Conservation (phyloP, 768 basidiomycete genomes). For the Pisolithus orientalis region DNA sequence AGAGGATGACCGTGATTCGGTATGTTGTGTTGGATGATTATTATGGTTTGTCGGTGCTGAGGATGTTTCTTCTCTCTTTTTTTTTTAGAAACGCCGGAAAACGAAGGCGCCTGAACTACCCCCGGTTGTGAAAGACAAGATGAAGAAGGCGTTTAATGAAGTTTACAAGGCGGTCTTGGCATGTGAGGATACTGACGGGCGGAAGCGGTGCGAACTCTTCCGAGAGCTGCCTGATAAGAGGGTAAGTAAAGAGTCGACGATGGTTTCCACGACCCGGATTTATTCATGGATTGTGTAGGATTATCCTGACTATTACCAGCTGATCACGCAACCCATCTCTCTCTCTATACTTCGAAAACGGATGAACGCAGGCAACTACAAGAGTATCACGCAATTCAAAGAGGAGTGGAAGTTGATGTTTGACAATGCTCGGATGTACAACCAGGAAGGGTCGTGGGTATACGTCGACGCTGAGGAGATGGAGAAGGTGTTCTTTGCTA, state of each 20-base stretch:
- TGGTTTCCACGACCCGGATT: slow-evolving; percentile 1
- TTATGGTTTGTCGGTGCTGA: not conserved
- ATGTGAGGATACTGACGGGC: slow-evolving; percentile 66
- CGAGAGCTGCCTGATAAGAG: slow-evolving; percentile 77
- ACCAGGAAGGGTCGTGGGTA: slow-evolving; percentile 93
- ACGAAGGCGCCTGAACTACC: slow-evolving; percentile 56
- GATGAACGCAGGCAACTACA: slow-evolving; percentile 58
- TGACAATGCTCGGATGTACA: slow-evolving; percentile 88
- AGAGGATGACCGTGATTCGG: slow-evolving; percentile 71
- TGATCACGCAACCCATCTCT: slow-evolving; percentile 85
- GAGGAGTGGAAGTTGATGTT: slow-evolving; percentile 91
- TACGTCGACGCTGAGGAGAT: slow-evolving; percentile 92
- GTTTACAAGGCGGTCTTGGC: slow-evolving; percentile 67
- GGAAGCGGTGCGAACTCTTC: slow-evolving; percentile 84
- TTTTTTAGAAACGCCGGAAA: slow-evolving; percentile 77
- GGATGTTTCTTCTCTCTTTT: not conserved
- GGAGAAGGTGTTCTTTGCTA: slow-evolving; percentile 79
- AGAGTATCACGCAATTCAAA: slow-evolving; percentile 62
- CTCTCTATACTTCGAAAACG: slow-evolving; percentile 83
- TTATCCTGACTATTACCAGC: slow-evolving; percentile 89
- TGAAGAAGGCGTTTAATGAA: slow-evolving; percentile 81
- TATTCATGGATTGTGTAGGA: slow-evolving; percentile 38
- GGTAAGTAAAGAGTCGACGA: slow-evolving; percentile 35
- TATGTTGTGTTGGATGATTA: slow-evolving; percentile 27
- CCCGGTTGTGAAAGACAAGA: slow-evolving; percentile 56